phyloP scores from a whole-genome alignment of 805 yeast genomes.

The Wickerhamiella alocasiicola region DNA sequence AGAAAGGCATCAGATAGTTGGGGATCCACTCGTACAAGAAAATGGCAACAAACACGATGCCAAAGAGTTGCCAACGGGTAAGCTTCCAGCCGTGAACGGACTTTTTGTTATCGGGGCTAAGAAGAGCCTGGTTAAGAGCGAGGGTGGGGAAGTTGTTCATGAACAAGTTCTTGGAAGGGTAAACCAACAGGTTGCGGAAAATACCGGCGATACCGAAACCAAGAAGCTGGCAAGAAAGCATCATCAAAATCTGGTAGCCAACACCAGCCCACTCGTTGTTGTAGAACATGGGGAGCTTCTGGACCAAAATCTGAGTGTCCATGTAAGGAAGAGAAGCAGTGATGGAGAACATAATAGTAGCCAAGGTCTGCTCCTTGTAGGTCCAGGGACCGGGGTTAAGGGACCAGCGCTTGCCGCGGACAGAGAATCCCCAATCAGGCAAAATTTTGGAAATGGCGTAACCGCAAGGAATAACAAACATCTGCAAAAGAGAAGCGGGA shows the following conservation, averaged over 20 bases:
- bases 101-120: conserved; percentile 19
- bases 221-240: conserved; percentile 38
- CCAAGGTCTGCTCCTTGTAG: conserved; percentile 24
- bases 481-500: conserved; percentile 41
- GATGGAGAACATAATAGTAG: conserved; percentile 30
- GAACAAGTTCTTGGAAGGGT: conserved; percentile 31
- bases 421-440: conserved; percentile 36
- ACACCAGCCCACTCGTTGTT: conserved; percentile 28
- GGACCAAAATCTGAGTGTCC: conserved; percentile 19
- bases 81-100: conserved; percentile 49
- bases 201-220: conserved; percentile 45
- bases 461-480: conserved; percentile 52
- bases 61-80: conserved; percentile 41
- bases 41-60: conserved; percentile 30
- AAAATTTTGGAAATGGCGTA: conserved; percentile 30
- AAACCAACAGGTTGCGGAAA: conserved; percentile 39
- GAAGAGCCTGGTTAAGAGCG: conserved; percentile 36
- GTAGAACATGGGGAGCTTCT: conserved; percentile 26
- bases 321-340: conserved; percentile 16
- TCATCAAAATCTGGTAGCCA: conserved; percentile 35
- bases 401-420: conserved; percentile 31
- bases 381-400: conserved; percentile 57
- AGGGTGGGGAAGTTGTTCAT: conserved; percentile 48
- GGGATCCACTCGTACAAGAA: conserved; percentile 60
- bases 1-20: conserved; percentile 49